phyloP scores from a whole-genome alignment of 129 eudicot species.

The Daucus carota region DNA sequence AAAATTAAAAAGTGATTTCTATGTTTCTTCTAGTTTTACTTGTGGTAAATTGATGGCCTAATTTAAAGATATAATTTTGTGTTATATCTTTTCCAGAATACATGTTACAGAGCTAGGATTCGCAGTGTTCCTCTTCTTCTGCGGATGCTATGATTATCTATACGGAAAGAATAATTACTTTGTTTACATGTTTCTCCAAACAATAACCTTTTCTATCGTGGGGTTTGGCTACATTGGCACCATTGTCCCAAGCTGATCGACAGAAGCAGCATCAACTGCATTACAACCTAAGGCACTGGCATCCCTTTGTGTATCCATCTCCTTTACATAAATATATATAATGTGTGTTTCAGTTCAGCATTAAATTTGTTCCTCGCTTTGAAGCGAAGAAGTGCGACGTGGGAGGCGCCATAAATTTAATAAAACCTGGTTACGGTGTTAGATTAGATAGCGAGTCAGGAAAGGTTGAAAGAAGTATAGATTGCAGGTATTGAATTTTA shows the following conservation, averaged over 20 bases:
- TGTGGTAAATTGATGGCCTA: not conserved
- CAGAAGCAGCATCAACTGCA: constrained; percentile 5
- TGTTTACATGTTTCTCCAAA: constrained; percentile 82
- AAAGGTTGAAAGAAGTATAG: constrained; percentile 21
- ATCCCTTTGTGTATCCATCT: constrained; percentile 8
- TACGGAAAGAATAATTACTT: constrained; percentile 63
- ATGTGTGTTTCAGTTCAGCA: constrained; percentile 12
- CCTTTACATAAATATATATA: not conserved
- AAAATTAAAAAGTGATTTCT: too few relatives aligned
- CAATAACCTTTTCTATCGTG: constrained; percentile 69
- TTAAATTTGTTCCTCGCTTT: constrained; percentile 8
- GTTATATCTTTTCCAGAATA: constrained; percentile 37
- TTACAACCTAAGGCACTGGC: constrained; percentile 9
- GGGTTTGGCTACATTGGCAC: constrained; percentile 92
- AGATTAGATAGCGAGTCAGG: constrained; percentile 18
- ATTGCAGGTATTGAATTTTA: constrained; percentile 12
- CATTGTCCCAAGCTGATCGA: constrained; percentile 42
- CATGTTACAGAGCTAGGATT: constrained; percentile 59
- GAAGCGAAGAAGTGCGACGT: constrained; percentile 1
- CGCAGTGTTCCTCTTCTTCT: constrained; percentile 62
- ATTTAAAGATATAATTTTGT: not conserved
- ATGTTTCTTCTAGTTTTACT: not conserved
- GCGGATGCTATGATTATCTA: constrained; percentile 74
- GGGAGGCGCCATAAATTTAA: not conserved
- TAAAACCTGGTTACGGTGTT: not conserved